phyloP scores from a whole-genome alignment of 768 basidiomycete genomes.

The Russula vinacea region DNA sequence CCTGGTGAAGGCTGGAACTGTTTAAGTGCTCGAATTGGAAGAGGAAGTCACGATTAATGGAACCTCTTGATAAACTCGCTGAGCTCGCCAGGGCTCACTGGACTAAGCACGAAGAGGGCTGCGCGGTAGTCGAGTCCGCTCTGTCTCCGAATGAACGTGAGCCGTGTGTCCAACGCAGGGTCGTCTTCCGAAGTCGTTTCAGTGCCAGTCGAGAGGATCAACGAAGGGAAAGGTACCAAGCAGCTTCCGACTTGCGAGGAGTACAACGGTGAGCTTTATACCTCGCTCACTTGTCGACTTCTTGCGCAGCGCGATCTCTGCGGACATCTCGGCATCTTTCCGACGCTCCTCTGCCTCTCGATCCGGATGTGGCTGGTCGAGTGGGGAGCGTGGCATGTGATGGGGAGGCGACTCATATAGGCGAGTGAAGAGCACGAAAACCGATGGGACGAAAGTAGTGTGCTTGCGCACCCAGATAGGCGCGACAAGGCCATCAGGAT shows the following conservation, averaged over 20 bases:
- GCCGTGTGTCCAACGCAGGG: conserved; percentile 71
- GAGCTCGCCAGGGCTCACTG: conserved; percentile 82
- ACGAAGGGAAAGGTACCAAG: conserved; percentile 55
- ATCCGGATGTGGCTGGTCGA: conserved; percentile 53
- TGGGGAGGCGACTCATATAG: conserved; percentile 62
- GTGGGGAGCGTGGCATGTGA: conserved; percentile 47
- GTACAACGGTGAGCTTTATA: conserved; percentile 91
- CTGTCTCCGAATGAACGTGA: conserved; percentile 84
- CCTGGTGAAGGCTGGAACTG: conserved; percentile 69
- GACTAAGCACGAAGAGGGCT: conserved; percentile 90
- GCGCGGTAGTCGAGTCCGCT: conserved; percentile 89
- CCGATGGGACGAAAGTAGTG: conserved; percentile 83
- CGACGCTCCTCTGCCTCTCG: conserved; percentile 63
- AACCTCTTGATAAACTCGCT: conserved; percentile 86
- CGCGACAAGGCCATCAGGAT: conserved; percentile 94
- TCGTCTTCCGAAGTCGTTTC: conserved; percentile 55
- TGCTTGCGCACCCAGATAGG: conserved; percentile 99
- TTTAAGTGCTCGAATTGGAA: conserved; percentile 12
- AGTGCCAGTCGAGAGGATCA: conserved; percentile 5
- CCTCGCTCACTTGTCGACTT: conserved; percentile 77
- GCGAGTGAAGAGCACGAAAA: conserved; percentile 88
- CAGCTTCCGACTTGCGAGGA: conserved; percentile 84
- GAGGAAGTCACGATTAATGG: conserved; percentile 1
- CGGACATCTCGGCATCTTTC: conserved; percentile 72
- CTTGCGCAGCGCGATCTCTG: conserved; percentile 77